Conservation (phyloP, 495 filamentous ascomycete species). For the Xylaria longipes region DNA sequence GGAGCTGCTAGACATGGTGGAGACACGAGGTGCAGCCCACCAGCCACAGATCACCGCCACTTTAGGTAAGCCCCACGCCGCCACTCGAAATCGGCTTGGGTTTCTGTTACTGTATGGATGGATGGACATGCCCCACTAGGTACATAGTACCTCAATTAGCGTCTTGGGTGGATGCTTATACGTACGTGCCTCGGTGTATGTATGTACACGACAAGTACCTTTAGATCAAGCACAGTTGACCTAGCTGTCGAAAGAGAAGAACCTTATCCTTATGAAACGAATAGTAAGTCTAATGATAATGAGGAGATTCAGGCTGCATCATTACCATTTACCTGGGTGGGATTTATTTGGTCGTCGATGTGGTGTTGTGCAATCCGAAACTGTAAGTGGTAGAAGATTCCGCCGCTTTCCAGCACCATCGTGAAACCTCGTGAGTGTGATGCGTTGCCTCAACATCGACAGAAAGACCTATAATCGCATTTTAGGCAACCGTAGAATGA, state of each 20-base stretch:
- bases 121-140: too few relatives aligned
- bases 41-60: slow-evolving; percentile 17
- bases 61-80: background rate
- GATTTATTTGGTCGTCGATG: background rate
- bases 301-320: background rate
- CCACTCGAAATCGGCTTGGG: too few relatives aligned
- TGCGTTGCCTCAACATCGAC: slow-evolving; percentile 14
- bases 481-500: slow-evolving; percentile 25
- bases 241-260: background rate
- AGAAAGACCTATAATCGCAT: background rate
- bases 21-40: background rate
- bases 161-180: too few relatives aligned
- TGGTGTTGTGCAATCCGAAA: background rate
- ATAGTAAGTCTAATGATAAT: background rate
- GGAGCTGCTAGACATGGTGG: slow-evolving; percentile 14
- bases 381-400: slow-evolving; percentile 35
- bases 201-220: background rate
- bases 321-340: background rate
- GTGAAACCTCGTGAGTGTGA: slow-evolving; percentile 30
- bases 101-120: too few relatives aligned
- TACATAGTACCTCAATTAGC: background rate
- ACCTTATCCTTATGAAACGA: background rate
- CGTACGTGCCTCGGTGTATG: background rate
- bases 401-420: slow-evolving; percentile 33
- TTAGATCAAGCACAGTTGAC: background rate